Evolutionary conservation across 2,329 filamentous ascomycete genomes (phyloP).

Genomic region (Rhinocladiella mackenziei): DNA sequence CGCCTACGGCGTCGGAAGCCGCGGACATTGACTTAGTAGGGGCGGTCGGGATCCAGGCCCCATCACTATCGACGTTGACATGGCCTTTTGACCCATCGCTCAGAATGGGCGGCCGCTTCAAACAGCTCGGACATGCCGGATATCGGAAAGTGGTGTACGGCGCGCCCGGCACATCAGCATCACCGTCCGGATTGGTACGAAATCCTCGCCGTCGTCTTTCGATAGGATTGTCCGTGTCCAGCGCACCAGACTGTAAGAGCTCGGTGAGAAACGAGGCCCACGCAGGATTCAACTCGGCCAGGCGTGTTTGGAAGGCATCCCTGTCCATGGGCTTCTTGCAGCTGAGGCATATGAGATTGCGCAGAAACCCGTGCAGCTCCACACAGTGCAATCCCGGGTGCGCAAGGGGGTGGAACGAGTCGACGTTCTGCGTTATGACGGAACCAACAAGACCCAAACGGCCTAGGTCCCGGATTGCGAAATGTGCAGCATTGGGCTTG

Average conservation of each 20-base stretch:
- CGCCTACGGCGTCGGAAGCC: conserved; percentile 56
- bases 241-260: conserved; percentile 67
- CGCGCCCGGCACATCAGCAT: conserved; percentile 82
- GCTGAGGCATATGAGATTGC: conserved; percentile 73
- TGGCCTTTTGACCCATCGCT: conserved; percentile 52
- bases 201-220: conserved; percentile 66
- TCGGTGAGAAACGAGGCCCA: conserved; percentile 75
- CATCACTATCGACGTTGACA: conserved; percentile 72
- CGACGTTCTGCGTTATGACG: conserved; percentile 94
- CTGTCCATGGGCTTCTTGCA: conserved; percentile 71
- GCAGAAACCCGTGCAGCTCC: conserved; percentile 87
- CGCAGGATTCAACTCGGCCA: conserved; percentile 75
- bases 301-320: conserved; percentile 67
- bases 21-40: conserved; percentile 25
- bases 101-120: conserved; percentile 58
- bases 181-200: conserved; percentile 87
- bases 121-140: conserved; percentile 78
- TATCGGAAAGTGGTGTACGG: conserved; percentile 89
- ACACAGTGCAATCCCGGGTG: conserved; percentile 72
- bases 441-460: conserved; percentile 66
- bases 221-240: conserved; percentile 71
- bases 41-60: conserved; percentile 60
- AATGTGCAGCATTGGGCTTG: conserved; percentile 74
- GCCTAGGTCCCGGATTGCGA: conserved; percentile 69
- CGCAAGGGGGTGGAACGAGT: conserved; percentile 79